Evolutionary conservation across 371 early-diverging fungal genomes (phyloP).

Genomic region (Lichtheimia ornata): DNA sequence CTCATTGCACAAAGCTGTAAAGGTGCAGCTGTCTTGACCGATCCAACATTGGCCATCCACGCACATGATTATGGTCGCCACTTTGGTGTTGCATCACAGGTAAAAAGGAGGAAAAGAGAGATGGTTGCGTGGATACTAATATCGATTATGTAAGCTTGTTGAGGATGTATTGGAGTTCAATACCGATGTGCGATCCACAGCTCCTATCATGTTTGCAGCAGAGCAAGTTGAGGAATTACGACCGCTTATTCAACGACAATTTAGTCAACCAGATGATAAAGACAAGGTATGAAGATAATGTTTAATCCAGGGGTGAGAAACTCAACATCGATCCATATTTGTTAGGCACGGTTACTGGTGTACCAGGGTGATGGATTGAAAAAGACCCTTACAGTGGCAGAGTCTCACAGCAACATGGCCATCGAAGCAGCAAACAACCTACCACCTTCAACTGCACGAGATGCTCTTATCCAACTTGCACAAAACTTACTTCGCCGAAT

Average conservation of each 20-base stretch:
- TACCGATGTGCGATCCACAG: slow-evolving; percentile 59
- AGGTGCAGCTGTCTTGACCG: slow-evolving; percentile 84
- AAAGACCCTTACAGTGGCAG: slow-evolving; percentile 61
- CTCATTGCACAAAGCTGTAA: slow-evolving; percentile 92
- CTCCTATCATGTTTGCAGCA: slow-evolving; percentile 91
- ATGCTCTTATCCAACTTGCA: slow-evolving; percentile 62
- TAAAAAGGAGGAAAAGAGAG: slow-evolving; percentile 22
- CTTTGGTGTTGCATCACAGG: slow-evolving; percentile 93
- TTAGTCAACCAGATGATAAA: slow-evolving; percentile 63
- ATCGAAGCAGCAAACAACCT: slow-evolving; percentile 61
- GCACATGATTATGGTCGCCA: slow-evolving; percentile 86
- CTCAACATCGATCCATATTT: too few species aligned
- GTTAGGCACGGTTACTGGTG: slow-evolving; percentile 67
- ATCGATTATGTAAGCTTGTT: slow-evolving; percentile 59
- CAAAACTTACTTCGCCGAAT: slow-evolving; percentile 41
- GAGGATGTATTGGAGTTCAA: slow-evolving; percentile 93
- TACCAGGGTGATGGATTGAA: slow-evolving; percentile 71
- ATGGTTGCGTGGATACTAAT: neutral
- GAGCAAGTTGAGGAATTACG: slow-evolving; percentile 82
- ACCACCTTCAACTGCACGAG: slow-evolving; percentile 65
- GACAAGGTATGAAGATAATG: slow-evolving; percentile 37
- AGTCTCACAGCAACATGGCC: slow-evolving; percentile 61
- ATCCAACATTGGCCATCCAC: slow-evolving; percentile 66
- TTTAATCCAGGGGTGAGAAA: too few species aligned
- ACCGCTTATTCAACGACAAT: slow-evolving; percentile 82